Base-by-base conservation (phyloP, 371 early-diverging fungal species). In the Rhizopus sp. region DNA sequence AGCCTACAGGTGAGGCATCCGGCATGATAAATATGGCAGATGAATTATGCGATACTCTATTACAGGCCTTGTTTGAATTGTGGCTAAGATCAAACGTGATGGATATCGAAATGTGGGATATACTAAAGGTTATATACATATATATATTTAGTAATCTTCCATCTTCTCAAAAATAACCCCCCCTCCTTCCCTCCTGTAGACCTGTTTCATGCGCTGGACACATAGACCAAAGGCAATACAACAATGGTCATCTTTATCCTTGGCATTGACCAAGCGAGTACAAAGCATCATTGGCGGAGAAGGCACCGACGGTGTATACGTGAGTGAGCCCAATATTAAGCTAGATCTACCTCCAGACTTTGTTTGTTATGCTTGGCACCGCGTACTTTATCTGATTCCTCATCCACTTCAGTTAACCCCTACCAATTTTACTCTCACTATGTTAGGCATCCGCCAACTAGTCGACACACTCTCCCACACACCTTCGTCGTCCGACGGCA, bases 61-160 rank as follows among this genome's bases (percentile, higher is more conserved):
- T 90, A 1, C 63, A 85, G 59, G 80, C 80, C 9, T 69, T 90
- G 29, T 80, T 88, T 67, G 91, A 92, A 54, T 63, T 89, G 41
- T 92, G 91, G 92, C 68, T 92, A 45, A 64, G 89, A 34, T 88
- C 91, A 34, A 72, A 69, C 15, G 82, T 78, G 16, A 76, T 70
- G 52, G 68, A 84, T 50, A 83, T 86, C 2, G 86, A 86, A 46
- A 86, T 91, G 87, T 92, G 90, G 90, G 80, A 88, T 54, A 79
- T 81, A 49, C 59, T 90, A 35, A 86, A 82, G 75, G 77, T 70
- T 1, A 16, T 55, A 33, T 17, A 6, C 32, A 7, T 15, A 35
- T 15, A 38, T 23, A 49, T 17, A 4, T 33, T 12, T 5, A 37
- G 15, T 45, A 34, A 37, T 7, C 17, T 17, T 10, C 52, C 23